phyloP scores from a whole-genome alignment of 192 early-diverging fungal species.

The Chytriomyces confervae region DNA sequence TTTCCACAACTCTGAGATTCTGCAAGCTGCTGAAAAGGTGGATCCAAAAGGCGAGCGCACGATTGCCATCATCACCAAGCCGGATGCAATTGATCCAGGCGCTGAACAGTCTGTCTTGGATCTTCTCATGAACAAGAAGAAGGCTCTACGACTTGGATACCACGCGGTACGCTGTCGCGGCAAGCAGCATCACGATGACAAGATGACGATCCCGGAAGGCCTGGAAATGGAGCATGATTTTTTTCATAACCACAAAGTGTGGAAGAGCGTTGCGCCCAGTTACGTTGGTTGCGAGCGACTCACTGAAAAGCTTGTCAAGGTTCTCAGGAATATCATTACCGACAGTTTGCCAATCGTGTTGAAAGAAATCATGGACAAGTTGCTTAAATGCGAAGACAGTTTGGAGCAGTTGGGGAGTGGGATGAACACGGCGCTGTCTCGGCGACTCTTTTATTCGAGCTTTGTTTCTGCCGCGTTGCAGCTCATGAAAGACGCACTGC shows the following conservation, averaged over 20 bases:
- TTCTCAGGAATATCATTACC: not conserved
- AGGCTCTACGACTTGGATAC: slow-evolving; percentile 23
- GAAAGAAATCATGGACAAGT: too few species aligned
- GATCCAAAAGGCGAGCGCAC: slow-evolving; percentile 37
- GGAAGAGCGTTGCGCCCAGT: too few species aligned
- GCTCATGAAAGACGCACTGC: too few species aligned
- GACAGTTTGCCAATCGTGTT: too few species aligned
- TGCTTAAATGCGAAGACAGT: too few species aligned
- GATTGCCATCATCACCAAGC: slow-evolving; percentile 32
- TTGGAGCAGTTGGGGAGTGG: too few species aligned
- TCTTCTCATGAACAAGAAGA: not conserved
- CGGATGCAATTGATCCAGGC: slow-evolving; percentile 26
- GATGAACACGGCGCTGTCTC: too few species aligned
- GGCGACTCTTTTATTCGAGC: too few species aligned
- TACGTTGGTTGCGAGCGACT: not conserved
- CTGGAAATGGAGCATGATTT: not conserved
- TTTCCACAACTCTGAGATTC: slow-evolving; percentile 17
- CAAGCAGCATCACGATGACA: slow-evolving; percentile 1
- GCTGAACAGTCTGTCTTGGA: slow-evolving; percentile 4
- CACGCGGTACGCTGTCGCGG: slow-evolving; percentile 13
- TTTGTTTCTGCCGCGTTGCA: too few species aligned
- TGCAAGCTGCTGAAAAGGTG: slow-evolving; percentile 5
- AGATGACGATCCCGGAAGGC: not conserved
- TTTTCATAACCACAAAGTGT: not conserved
- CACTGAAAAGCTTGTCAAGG: slow-evolving; percentile 5